phyloP scores from a whole-genome alignment of 2,329 filamentous ascomycete species.

The Coniochaeta ligniaria region DNA sequence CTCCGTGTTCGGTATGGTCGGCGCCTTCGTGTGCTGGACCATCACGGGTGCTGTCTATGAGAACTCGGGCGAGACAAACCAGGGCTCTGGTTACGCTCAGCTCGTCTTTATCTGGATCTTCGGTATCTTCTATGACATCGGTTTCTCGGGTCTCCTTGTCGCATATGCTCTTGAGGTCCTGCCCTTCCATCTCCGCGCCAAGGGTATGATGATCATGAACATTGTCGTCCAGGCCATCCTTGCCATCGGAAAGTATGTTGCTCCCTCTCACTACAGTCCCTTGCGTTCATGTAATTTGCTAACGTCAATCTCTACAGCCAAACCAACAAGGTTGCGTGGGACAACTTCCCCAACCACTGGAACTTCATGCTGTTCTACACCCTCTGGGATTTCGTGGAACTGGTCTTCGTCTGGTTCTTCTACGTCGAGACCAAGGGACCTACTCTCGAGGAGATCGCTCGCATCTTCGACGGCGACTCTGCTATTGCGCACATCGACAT shows the following conservation, averaged over 20 bases:
- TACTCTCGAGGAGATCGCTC: slow-evolving; percentile 63
- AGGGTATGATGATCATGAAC: slow-evolving; percentile 59
- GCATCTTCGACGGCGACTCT: slow-evolving; percentile 62
- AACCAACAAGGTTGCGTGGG: slow-evolving; percentile 58
- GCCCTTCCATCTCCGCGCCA: slow-evolving; percentile 50
- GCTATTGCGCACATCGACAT: slow-evolving; percentile 49
- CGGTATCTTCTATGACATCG: slow-evolving; percentile 52
- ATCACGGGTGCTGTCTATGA: slow-evolving; percentile 45
- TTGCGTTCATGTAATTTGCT: neutral
- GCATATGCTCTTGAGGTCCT: slow-evolving; percentile 53
- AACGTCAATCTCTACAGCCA: slow-evolving; percentile 29
- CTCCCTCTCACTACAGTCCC: neutral
- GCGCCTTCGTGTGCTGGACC: slow-evolving; percentile 43
- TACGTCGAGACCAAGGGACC: slow-evolving; percentile 65
- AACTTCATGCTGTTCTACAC: slow-evolving; percentile 62
- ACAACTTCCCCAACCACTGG: slow-evolving; percentile 52
- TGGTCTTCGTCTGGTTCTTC: slow-evolving; percentile 58
- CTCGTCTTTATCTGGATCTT: slow-evolving; percentile 54
- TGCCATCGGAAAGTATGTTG: slow-evolving; percentile 50
- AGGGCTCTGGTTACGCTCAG: slow-evolving; percentile 42
- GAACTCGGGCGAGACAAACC: slow-evolving; percentile 31
- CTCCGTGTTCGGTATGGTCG: slow-evolving; percentile 37
- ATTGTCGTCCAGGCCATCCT: slow-evolving; percentile 55
- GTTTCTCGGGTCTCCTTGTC: slow-evolving; percentile 50
- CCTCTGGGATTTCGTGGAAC: slow-evolving; percentile 52